Conservation (phyloP, 257 asterid genomes). For the Solanum chilense region DNA sequence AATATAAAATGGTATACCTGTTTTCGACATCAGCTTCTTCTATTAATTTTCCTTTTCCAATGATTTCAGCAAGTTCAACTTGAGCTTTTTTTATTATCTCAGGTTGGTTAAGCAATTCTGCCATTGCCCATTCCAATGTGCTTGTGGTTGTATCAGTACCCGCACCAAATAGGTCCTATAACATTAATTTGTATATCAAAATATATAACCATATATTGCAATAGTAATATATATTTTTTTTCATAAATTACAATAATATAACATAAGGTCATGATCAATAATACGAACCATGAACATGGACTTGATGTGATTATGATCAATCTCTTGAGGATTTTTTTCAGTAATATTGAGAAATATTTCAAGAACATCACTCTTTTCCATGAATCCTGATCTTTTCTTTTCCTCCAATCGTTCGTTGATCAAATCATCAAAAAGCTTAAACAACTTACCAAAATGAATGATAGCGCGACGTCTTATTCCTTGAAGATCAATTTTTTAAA, state of each 20-base stretch:
- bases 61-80: not conserved
- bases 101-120: slow-evolving; percentile 13
- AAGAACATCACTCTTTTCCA: not conserved
- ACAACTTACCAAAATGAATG: not conserved
- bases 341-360: not conserved
- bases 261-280: not conserved
- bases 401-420: not conserved
- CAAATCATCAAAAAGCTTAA: not conserved
- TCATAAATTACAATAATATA: not conserved
- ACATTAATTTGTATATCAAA: not conserved
- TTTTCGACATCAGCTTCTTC: slow-evolving; percentile 11
- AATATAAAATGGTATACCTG: too few species aligned
- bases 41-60: slow-evolving; percentile 6
- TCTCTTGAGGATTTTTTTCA: not conserved
- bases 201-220: not conserved
- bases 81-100: slow-evolving; percentile 1
- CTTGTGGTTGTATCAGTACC: slow-evolving; percentile 14
- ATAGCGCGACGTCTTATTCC: not conserved
- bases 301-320: not conserved
- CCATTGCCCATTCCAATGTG: slow-evolving; percentile 18
- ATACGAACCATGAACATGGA: not conserved
- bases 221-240: not conserved
- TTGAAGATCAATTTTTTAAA: not conserved
- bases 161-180: slow-evolving; percentile 3
- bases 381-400: not conserved